Evolutionary conservation across 192 early-diverging fungal species (phyloP).

Genomic region (Phlyctochytrium arcticum): DNA sequence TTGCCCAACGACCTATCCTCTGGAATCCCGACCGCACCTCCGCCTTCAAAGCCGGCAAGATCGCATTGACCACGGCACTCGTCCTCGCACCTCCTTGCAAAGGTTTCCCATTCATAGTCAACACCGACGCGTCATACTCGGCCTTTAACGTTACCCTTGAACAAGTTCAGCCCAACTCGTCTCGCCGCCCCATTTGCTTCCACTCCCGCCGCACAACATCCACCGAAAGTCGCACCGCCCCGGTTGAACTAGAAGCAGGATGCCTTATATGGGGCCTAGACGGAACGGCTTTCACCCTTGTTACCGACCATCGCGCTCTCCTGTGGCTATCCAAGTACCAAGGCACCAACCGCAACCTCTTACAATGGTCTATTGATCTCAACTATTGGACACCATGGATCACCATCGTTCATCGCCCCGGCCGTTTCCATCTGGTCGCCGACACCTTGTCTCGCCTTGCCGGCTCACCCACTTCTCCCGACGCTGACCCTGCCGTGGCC

Average conservation of each 20-base stretch:
- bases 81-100: neutral
- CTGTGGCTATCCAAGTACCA: neutral
- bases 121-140: neutral
- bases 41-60: no score
- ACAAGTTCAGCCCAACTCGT: neutral
- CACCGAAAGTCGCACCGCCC: neutral
- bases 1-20: no score
- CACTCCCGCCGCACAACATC: neutral
- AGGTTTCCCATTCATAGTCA: neutral
- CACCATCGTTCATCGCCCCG: no score
- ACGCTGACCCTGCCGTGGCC: no score
- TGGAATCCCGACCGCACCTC: no score
- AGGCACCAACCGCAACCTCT: neutral
- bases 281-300: neutral
- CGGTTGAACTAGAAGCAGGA: neutral
- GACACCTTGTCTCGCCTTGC: no score
- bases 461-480: no score
- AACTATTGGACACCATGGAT: neutral
- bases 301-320: neutral
- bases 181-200: neutral
- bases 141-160: neutral
- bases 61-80: neutral
- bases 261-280: constrained; percentile 1
- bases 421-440: no score
- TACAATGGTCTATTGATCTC: neutral